Percentiles rank a stretch among this genome's conserved stretches.
These are phyloP conservation scores for Trebouxia sp. DNA, from an alignment of 139 green algal genomes.

Conservation along the genomic window DNA sequence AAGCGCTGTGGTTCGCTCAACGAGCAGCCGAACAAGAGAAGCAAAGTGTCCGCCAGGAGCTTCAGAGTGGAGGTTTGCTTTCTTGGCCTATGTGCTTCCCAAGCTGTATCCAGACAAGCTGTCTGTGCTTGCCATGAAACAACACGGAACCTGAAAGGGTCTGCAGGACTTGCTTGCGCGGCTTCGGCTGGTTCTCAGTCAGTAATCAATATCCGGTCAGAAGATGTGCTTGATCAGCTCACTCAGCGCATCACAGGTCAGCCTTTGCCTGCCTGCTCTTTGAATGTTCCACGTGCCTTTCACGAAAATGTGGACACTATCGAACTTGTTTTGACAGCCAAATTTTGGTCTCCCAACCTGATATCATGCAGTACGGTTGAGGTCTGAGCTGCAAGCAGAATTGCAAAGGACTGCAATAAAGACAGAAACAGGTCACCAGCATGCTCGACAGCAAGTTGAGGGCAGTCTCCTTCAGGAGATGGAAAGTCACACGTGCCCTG, in stretches of 20 bases:
- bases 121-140: too few relatives aligned
- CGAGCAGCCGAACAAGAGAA: slow-evolving; percentile 5
- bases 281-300: background rate
- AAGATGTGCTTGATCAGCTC: slow-evolving; percentile 23
- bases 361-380: background rate
- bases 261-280: background rate
- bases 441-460: background rate
- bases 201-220: background rate
- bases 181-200: background rate
- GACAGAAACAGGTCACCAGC: background rate
- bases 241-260: slow-evolving; percentile 27
- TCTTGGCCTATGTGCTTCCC: too few relatives aligned
- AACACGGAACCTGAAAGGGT: too few relatives aligned
- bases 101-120: too few relatives aligned
- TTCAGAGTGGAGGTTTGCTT: background rate
- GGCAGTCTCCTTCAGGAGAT: slow-evolving; percentile 5
- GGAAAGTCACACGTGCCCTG: slow-evolving; percentile 14
- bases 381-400: slow-evolving; percentile 12
- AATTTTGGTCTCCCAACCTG: background rate
- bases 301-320: background rate
- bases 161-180: too few relatives aligned
- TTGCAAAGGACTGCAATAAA: background rate
- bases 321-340: background rate
- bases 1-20: slow-evolving; percentile 21
- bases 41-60: background rate